Percentiles rank a stretch among this genome's conserved stretches.
Evolutionary conservation across 176 grass and related monocot genomes (phyloP).

Genomic region (Juncus inflexus): DNA sequence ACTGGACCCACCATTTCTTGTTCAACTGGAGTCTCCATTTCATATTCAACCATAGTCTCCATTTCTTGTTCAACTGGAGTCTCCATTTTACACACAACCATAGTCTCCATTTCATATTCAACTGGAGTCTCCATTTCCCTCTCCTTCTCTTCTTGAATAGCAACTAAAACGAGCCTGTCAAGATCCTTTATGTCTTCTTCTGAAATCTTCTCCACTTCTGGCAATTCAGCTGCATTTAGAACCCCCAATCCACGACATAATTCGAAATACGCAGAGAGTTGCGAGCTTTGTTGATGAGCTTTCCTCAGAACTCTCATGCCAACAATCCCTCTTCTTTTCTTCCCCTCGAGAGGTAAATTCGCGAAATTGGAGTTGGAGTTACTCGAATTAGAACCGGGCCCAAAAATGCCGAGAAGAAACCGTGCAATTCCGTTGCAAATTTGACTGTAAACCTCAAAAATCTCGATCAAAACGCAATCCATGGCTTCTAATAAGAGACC

Average conservation of each 20-base stretch:
- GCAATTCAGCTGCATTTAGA: constrained; percentile 59
- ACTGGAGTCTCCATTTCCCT: not conserved
- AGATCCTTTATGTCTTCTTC: constrained; percentile 76
- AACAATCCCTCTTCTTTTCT: constrained; percentile 35
- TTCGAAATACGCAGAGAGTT: constrained; percentile 67
- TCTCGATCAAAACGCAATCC: constrained; percentile 84
- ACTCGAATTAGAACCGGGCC: constrained; percentile 29
- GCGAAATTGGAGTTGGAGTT: not conserved
- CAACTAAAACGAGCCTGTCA: constrained; percentile 60
- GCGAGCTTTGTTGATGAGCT: constrained; percentile 48
- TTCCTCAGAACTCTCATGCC: constrained; percentile 61
- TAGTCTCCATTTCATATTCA: constrained; percentile 20
- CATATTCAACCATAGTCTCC: constrained; percentile 21
- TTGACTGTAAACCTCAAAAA: constrained; percentile 88
- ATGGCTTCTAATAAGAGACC: constrained; percentile 73
- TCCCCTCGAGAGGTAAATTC: constrained; percentile 23
- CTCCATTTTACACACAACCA: constrained; percentile 1
- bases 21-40: not conserved
- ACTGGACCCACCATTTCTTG: constrained; percentile 11
- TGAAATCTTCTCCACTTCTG: constrained; percentile 53
- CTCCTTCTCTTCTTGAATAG: constrained; percentile 28
- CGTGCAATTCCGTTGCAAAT: constrained; percentile 71
- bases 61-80: constrained; percentile 11
- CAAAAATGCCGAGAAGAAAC: constrained; percentile 54
- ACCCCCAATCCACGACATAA: constrained; percentile 58